These are phyloP conservation scores for Ceraceosorus bombacis DNA, from an alignment of 1,284 basidiomycete species.

Conservation along the genomic window DNA sequence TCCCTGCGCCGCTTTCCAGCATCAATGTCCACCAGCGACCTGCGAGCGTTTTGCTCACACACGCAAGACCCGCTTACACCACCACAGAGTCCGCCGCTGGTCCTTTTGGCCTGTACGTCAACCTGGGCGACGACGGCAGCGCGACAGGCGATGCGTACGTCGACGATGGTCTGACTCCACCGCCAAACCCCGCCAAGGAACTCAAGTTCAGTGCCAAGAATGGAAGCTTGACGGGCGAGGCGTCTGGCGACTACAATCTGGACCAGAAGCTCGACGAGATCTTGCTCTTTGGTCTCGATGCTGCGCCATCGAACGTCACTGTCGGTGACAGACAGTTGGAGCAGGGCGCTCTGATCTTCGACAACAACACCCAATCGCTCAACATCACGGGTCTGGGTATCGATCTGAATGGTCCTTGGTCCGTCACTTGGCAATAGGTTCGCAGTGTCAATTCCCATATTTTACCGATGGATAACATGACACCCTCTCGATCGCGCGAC, in stretches of 20 bases:
- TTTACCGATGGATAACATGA: too few species aligned
- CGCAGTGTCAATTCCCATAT: too few species aligned
- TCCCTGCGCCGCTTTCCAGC: conserved; percentile 45
- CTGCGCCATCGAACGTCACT: conserved; percentile 20
- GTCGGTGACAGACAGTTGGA: conserved; percentile 4
- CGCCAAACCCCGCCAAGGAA: conserved; percentile 19
- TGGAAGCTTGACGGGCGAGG: conserved; percentile 10
- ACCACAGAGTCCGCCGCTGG: conserved; percentile 20
- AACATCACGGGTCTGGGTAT: conserved; percentile 22
- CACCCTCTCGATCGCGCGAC: too few species aligned
- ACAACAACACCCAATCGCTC: conserved; percentile 14
- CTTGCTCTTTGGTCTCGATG: conserved; percentile 53
- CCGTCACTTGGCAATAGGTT: too few species aligned
- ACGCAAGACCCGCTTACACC: conserved; percentile 23
- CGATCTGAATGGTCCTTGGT: conserved; percentile 16
- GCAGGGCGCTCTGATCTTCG: conserved; percentile 15
- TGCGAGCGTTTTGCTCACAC: conserved; percentile 20
- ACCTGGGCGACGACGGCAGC: conserved; percentile 52
- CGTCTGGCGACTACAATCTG: conserved; percentile 52
- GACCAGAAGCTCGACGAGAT: conserved; percentile 52
- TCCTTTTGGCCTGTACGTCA: conserved; percentile 33
- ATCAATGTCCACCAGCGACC: conserved; percentile 36
- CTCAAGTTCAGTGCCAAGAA: conserved; percentile 15
- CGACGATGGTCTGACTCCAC: conserved; percentile 56
- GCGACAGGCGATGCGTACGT: conserved; percentile 59